phyloP scores from a whole-genome alignment of 2,329 filamentous ascomycete species.

The Cladosporium cucumerinum region DNA sequence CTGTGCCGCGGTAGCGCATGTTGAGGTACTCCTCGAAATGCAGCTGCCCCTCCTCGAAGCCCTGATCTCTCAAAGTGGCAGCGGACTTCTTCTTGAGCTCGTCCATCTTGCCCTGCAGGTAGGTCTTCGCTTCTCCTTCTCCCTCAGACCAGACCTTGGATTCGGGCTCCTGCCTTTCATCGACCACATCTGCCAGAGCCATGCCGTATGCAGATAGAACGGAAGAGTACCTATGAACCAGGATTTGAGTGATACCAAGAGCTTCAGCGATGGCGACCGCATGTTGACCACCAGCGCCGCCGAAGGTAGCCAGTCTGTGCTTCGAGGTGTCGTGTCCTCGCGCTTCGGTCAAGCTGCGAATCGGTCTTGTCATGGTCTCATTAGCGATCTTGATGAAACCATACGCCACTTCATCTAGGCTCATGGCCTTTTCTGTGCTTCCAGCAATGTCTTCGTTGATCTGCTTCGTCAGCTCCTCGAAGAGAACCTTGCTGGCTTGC shows the following conservation, averaged over 20 bases:
- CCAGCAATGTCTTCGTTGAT: constrained; percentile 74
- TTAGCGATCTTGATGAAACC: constrained; percentile 89
- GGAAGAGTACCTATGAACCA: constrained; percentile 83
- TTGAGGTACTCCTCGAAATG: constrained; percentile 91
- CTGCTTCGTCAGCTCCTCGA: constrained; percentile 70
- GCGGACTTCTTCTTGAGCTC: constrained; percentile 75
- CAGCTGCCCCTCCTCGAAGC: constrained; percentile 71
- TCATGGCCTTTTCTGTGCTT: constrained; percentile 60
- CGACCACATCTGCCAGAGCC: constrained; percentile 88
- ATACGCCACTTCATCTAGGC: constrained; percentile 78
- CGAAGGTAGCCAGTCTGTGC: constrained; percentile 87
- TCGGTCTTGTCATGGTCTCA: constrained; percentile 86
- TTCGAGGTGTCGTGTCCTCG: constrained; percentile 88
- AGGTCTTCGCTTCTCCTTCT: constrained; percentile 54
- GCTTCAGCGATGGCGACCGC: constrained; percentile 87
- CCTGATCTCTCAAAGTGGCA: constrained; percentile 67
- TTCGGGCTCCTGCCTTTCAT: constrained; percentile 79
- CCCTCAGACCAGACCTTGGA: constrained; percentile 59
- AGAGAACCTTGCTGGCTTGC: constrained; percentile 69
- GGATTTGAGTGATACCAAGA: constrained; percentile 77
- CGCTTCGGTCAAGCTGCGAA: constrained; percentile 85
- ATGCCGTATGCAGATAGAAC: constrained; percentile 90
- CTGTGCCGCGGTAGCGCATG: constrained; percentile 86
- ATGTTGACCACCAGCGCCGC: constrained; percentile 86
- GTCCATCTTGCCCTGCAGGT: constrained; percentile 70